These are phyloP conservation scores for Leccinum disarticulatum DNA, from an alignment of 768 basidiomycete species.

Conservation along the genomic window DNA sequence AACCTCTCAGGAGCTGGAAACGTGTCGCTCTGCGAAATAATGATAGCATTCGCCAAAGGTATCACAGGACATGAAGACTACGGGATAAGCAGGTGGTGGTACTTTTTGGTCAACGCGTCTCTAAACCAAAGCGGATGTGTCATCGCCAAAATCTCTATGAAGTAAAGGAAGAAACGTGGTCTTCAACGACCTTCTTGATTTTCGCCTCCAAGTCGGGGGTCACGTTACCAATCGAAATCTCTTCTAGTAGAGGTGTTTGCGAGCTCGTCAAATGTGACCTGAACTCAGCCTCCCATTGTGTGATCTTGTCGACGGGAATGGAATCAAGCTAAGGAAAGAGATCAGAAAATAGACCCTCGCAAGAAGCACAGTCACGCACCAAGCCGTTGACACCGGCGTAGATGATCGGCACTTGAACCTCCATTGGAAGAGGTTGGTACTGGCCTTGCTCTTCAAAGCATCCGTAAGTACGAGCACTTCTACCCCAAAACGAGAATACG, in stretches of 20 bases:
- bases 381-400: constrained; percentile 99
- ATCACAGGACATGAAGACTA: constrained; percentile 23
- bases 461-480: constrained; percentile 11
- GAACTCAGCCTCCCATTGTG: constrained; percentile 91
- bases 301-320: constrained; percentile 93
- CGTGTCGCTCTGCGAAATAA: constrained; percentile 26
- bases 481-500: constrained; percentile 20
- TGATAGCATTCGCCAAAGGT: constrained; percentile 30
- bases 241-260: constrained; percentile 74
- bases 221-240: constrained; percentile 81
- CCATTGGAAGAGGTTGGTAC: constrained; percentile 92
- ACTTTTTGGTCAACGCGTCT: constrained; percentile 24
- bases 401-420: constrained; percentile 97
- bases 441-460: constrained; percentile 84
- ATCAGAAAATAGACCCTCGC: not conserved
- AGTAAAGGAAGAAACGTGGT: constrained; percentile 80
- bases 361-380: constrained; percentile 42
- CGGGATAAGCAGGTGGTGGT: constrained; percentile 6
- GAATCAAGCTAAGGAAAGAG: constrained; percentile 68
- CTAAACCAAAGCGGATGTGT: constrained; percentile 14
- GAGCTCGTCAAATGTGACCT: constrained; percentile 78
- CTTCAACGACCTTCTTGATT: constrained; percentile 94
- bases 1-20: not conserved
- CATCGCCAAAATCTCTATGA: constrained; percentile 40
- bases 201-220: constrained; percentile 88